phyloP scores from a whole-genome alignment of 345 rosid species.

The Excoecaria cochinchinensis region DNA sequence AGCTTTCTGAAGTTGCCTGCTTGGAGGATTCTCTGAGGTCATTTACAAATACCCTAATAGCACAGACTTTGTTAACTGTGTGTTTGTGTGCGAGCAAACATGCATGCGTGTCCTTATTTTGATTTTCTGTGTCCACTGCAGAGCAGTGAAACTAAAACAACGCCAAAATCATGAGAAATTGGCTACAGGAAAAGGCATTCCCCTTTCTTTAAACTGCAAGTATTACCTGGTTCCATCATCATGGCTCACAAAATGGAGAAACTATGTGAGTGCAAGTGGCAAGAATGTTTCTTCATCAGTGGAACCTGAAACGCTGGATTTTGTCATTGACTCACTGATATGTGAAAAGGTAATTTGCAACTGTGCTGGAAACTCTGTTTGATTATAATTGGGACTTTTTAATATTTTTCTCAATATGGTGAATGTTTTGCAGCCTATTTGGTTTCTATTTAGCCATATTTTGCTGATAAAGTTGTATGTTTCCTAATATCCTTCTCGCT shows the following conservation, averaged over 20 bases:
- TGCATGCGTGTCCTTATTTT: conserved; percentile 11
- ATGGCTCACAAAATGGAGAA: conserved; percentile 88
- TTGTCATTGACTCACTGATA: conserved; percentile 55
- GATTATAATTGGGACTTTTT: background rate
- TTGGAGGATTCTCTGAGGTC: conserved; percentile 82
- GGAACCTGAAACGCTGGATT: conserved; percentile 72
- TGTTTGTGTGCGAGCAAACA: conserved; percentile 2
- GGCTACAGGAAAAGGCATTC: conserved; percentile 62
- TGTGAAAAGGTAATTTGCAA: conserved; percentile 69
- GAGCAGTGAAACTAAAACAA: conserved; percentile 74
- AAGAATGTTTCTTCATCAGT: conserved; percentile 55
- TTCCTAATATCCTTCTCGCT: conserved; percentile 6
- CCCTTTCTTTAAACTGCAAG: conserved; percentile 49
- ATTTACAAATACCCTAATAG: conserved; percentile 24
- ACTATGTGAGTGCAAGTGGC: conserved; percentile 63
- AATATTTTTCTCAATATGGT: background rate
- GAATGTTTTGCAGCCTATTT: background rate
- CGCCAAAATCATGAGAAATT: conserved; percentile 88
- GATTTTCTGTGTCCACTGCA: conserved; percentile 44
- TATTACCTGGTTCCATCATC: conserved; percentile 78
- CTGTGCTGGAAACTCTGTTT: background rate
- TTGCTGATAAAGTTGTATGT: background rate
- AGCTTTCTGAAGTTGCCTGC: conserved; percentile 86
- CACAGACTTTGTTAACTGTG: background rate
- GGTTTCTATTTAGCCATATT: background rate